Evolutionary conservation across 306 rosid species (phyloP), one percentile per base, ranked within the genome.

Genomic region (Quercus variabilis): DNA sequence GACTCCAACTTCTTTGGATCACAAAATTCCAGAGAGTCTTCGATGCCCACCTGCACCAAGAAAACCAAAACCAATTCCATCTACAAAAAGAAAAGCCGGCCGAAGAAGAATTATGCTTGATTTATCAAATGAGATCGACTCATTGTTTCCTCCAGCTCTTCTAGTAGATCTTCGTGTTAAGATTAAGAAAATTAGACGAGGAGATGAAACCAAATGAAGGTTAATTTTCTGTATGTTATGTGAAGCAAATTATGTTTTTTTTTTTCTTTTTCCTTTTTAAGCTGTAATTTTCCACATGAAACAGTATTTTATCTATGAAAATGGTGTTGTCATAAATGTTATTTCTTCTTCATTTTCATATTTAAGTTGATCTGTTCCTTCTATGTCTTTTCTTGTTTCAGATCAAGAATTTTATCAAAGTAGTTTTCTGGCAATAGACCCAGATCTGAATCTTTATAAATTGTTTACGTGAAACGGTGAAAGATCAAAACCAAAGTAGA

Each of bases 41-140:
- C 72, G 69, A 52, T 93, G 96, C n/a, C 97, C 98, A 4, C 87
- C 87, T 73, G 92, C 97, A 54, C 97, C 97, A 12, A 86, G 88
- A 79, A 91, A 91, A 78, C 90, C 89, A n/a, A 91, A 88, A 80
- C 54, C 88, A 1, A 54, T 25, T 14, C 83, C 84, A 6, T 23
- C 79, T 28, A 78, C 17, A 71, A 93, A 93, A 73, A 74, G 91
- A 71, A 85, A 79, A 83, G 80, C 77, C 2, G 14, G 6, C 25
- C 71, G 52, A 12, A 74, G 82, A 5, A 73, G 78, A 8, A 20
- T 76, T 56, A 26, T 83, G 4, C 78, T 87, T 35, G 87, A 84
- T 86, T 52, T 86, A 3, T 57, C 92, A 6, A 59, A 30, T 17
- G 92, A 91, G 73, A 80, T 88, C 26, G 87, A 86, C 3, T 83